Conservation (phyloP, 2,329 filamentous ascomycete genomes). For the Alternaria atra region DNA sequence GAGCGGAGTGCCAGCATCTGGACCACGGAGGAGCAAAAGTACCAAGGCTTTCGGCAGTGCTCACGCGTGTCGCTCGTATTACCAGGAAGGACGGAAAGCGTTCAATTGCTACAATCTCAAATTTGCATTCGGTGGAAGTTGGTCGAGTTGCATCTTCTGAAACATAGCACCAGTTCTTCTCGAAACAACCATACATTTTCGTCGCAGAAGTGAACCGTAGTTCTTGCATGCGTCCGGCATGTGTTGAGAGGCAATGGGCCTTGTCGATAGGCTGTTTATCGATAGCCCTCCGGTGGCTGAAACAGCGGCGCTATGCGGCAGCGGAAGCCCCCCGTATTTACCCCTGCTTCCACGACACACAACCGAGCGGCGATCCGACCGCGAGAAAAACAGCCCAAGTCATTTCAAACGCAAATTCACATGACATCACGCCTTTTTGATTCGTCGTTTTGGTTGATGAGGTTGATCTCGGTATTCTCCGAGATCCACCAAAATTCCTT, state of each 20-base stretch:
- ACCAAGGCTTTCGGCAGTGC: constrained; percentile 12
- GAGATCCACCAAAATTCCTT: constrained; percentile 10
- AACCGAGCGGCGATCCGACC: constrained; percentile 22
- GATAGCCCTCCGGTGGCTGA: constrained; percentile 28
- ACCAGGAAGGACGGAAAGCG: neutral
- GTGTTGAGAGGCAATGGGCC: constrained; percentile 21
- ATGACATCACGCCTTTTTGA: constrained; percentile 15
- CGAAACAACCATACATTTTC: constrained; percentile 6
- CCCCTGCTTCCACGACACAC: constrained; percentile 15
- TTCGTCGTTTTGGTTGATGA: constrained; percentile 17
- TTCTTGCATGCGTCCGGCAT: constrained; percentile 8
- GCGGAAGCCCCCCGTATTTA: constrained; percentile 14
- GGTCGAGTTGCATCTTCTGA: constrained; percentile 4
- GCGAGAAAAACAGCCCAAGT: constrained; percentile 8
- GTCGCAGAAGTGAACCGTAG: constrained; percentile 6
- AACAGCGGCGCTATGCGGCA: constrained; percentile 27
- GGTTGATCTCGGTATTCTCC: constrained; percentile 14
- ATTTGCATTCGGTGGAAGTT: neutral
- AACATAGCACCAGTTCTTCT: constrained; percentile 9
- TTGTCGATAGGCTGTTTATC: constrained; percentile 25
- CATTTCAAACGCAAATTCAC: constrained; percentile 20
- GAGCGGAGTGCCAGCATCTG: constrained; percentile 3
- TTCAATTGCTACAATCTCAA: neutral
- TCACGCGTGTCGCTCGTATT: constrained; percentile 6
- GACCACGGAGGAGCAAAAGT: neutral